phyloP scores from a whole-genome alignment of 2,329 filamentous ascomycete genomes.

The Neopestalotiopsis sp. region DNA sequence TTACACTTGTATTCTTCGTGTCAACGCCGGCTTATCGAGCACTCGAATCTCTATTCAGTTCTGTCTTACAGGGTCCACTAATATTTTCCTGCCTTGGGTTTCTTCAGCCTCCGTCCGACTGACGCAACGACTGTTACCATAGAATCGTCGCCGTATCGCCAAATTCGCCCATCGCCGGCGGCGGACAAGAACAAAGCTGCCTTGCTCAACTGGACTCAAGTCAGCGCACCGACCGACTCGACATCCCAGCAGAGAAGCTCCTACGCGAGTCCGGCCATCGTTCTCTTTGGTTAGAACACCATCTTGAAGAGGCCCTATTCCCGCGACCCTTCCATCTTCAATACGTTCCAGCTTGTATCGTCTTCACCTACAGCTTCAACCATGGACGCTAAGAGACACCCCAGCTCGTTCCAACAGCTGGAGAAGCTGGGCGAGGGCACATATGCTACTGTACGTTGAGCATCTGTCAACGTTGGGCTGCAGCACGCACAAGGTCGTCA shows the following conservation, averaged over 20 bases:
- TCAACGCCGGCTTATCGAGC: no score
- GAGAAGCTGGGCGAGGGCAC: constrained; percentile 99
- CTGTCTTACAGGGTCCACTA: background rate
- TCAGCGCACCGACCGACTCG: background rate
- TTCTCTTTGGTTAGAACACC: constrained; percentile 46
- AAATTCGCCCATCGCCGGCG: constrained; percentile 1
- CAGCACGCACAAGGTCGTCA: background rate
- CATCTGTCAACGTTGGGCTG: background rate
- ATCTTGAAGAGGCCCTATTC: constrained; percentile 38
- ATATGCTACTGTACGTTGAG: constrained; percentile 83
- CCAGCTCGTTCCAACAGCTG: constrained; percentile 98
- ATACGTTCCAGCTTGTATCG: constrained; percentile 20
- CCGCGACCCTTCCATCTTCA: constrained; percentile 34
- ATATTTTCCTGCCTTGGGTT: background rate
- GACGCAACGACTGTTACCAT: constrained; percentile 7
- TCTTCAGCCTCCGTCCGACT: background rate
- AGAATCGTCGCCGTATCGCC: constrained; percentile 5
- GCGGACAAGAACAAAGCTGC: constrained; percentile 10
- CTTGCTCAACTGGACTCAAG: constrained; percentile 3
- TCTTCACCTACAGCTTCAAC: constrained; percentile 16
- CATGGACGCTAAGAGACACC: constrained; percentile 93
- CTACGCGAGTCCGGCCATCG: constrained; percentile 39
- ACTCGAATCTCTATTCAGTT: background rate
- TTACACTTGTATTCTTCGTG: no score
- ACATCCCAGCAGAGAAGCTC: constrained; percentile 14